Evolutionary conservation across 2,329 filamentous ascomycete species (phyloP), one percentile per base, ranked within the genome.

Genomic region (Phyllosticta paracitricarpa): DNA sequence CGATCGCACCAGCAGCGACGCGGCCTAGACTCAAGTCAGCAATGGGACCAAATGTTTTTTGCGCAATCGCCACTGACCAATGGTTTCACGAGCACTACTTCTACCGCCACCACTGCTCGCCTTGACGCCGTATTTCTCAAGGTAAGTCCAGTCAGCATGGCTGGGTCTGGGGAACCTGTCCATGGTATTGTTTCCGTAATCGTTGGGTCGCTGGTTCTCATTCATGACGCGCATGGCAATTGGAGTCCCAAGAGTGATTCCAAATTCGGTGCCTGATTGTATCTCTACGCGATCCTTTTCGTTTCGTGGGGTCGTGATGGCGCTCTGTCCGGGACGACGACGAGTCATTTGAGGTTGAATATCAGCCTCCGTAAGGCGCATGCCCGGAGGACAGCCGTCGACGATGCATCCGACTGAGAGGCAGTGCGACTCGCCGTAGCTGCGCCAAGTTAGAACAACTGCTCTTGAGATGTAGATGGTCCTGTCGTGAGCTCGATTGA

Each of bases 281-380:
- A 97, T 97, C 69, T 91, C 84, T 25, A 97, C 92, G 57, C 82
- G 81, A 75, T 97, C 94, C 75, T 93, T 93, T 77, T 97, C 93
- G 74, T 97, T 85, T 67, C 94, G 85, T 19, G 93, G 93, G 1
- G 94, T 97, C 2, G 91, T 96, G 70, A 97, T 88, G 65, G 86
- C 85, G 67, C 86, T 90, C 77, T 99, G 93, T 54, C 93, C 93
- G 4, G 93, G 93, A 63, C 93, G 84, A 64, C 93, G 84, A 66
- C 93, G 87, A 65, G 88, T 95, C 84, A 97, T 89, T 78, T 97
- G 91, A 56, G 91, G 91, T 77, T 99, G 93, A 72, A 97, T 95
- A 71, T 95, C 90, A 60, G 79, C 81, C 76, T 96, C 92, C 64
- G 84, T 88, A 74, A 97, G 85, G 69, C 86, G 79, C 81, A 97